Conservation (phyloP, 805 yeast species). For the Zygotorulaspora florentina region DNA sequence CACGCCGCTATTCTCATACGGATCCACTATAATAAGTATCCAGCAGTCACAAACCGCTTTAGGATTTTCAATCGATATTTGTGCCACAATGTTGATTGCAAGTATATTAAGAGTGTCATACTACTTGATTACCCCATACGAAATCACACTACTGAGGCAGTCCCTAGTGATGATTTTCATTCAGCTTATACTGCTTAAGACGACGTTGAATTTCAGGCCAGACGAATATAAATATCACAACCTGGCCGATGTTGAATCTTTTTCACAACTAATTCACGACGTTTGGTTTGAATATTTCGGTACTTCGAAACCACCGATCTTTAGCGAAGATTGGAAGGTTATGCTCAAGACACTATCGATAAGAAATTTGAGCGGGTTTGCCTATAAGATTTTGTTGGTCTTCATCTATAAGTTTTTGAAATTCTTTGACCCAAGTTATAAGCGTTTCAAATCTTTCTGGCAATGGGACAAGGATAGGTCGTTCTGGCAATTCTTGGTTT, state of each 20-base stretch:
- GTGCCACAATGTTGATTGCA: slow-evolving; percentile 85
- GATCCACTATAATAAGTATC: slow-evolving; percentile 72
- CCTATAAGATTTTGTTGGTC: slow-evolving; percentile 26
- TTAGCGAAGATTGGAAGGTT: slow-evolving; percentile 31
- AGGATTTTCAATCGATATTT: slow-evolving; percentile 89
- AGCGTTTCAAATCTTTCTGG: slow-evolving; percentile 71
- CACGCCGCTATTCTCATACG: slow-evolving; percentile 84
- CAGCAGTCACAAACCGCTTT: slow-evolving; percentile 57
- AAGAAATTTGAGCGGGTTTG: slow-evolving; percentile 21
- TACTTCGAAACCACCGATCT: slow-evolving; percentile 18
- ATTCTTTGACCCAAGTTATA: slow-evolving; percentile 66
- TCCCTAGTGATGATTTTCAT: slow-evolving; percentile 80
- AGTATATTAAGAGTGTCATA: slow-evolving; percentile 69
- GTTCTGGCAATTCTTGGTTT: slow-evolving; percentile 60
- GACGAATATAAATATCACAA: slow-evolving; percentile 39
- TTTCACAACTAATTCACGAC: slow-evolving; percentile 29
- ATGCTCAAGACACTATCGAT: slow-evolving; percentile 22
- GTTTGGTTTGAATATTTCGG: slow-evolving; percentile 34
- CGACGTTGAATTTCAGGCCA: slow-evolving; percentile 57
- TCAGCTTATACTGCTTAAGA: slow-evolving; percentile 60
- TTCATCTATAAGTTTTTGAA: slow-evolving; percentile 42
- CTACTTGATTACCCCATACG: slow-evolving; percentile 77
- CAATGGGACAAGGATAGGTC: slow-evolving; percentile 65
- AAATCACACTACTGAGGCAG: slow-evolving; percentile 71
- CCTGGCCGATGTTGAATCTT: slow-evolving; percentile 35